Evolutionary conservation across 2,329 filamentous ascomycete species (phyloP), one percentile per base, ranked within the genome.

Genomic region (Emmonsia crescens): DNA sequence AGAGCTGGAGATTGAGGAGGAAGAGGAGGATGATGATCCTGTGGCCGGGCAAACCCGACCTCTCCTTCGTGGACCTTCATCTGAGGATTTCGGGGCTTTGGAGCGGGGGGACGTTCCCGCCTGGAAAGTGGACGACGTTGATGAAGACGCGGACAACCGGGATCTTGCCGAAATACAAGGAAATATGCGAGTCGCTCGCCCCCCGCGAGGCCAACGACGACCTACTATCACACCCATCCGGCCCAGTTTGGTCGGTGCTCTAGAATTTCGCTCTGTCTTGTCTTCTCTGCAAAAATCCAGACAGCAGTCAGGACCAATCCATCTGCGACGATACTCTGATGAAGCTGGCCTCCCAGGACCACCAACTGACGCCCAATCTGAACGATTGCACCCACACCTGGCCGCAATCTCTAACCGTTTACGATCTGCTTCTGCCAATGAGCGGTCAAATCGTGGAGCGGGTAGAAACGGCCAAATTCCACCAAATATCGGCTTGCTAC

Each of bases 261-360:
- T 99, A 62, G 94, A 99, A 75, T 99, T 99, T 68, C 84, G 92
- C 68, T 93, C 93, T 2, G 88, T 96, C 2, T 78, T 99, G 54
- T 88, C 89, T n/a, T 91, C 91, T 2, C 77, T 99, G 61, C 87
- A 95, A 69, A 89, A 86, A 66, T 89, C 91, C 61, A 85, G 89
- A 69, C 94, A 90, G 65, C 85, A 86, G 67, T 82, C 88, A 21
- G 83, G 85, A 51, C 83, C 86, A 1, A 85, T 96, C 64, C 82
- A 85, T 65, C 75, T 85, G 29, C 83, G 88, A 63, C 84, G 87
- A 68, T 88, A 88, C 70, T 89, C 87, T 0, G 86, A 89, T 64
- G 84, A 87, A 64, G 76, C 79, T 52, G 75, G 76, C n/a, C 75
- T 78, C 61, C 76, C 78, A 62, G 62, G 69, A 64, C 63, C 48